These are phyloP conservation scores for Aspergillus bridgeri DNA, from an alignment of 495 filamentous ascomycete species.

Conservation along the genomic window DNA sequence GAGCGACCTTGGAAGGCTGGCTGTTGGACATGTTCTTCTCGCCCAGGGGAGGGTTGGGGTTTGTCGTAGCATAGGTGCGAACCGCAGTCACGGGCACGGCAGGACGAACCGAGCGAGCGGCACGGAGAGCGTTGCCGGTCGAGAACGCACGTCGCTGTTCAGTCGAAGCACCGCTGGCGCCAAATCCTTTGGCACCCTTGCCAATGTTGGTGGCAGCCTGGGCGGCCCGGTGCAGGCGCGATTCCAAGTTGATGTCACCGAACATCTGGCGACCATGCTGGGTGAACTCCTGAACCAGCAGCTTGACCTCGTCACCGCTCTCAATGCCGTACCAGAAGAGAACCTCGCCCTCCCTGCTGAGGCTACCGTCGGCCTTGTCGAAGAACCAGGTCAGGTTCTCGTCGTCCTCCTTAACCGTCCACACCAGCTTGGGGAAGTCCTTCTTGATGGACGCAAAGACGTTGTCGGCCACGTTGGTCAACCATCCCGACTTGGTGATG, in stretches of 20 bases:
- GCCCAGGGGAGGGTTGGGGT: constrained; percentile 97
- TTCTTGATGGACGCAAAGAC: constrained; percentile 91
- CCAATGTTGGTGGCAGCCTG: constrained; percentile 57
- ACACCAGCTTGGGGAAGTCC: constrained; percentile 85
- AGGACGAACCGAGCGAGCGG: constrained; percentile 30
- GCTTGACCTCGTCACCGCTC: constrained; percentile 76
- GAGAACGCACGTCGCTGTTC: constrained; percentile 68
- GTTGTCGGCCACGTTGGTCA: constrained; percentile 96
- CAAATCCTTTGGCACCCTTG: constrained; percentile 50
- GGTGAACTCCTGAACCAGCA: constrained; percentile 84
- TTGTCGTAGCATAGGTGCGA: constrained; percentile 67
- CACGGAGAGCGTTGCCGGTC: constrained; percentile 46
- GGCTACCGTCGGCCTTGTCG: constrained; percentile 91
- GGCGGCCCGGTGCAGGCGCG: constrained; percentile 74
- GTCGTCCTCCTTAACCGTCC: constrained; percentile 96
- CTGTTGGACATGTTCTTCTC: constrained; percentile 84
- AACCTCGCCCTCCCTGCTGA: constrained; percentile 79
- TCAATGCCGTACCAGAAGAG: constrained; percentile 97
- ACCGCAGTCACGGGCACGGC: constrained; percentile 25
- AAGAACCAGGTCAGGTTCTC: constrained; percentile 99
- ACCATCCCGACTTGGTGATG: constrained; percentile 92
- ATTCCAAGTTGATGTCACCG: constrained; percentile 85
- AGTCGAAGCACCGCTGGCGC: constrained; percentile 39
- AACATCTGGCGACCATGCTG: constrained; percentile 83
- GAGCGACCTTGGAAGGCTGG: constrained; percentile 75